Evolutionary conservation across 192 early-diverging fungal species (phyloP).

Genomic region (Mortierella alpina): DNA sequence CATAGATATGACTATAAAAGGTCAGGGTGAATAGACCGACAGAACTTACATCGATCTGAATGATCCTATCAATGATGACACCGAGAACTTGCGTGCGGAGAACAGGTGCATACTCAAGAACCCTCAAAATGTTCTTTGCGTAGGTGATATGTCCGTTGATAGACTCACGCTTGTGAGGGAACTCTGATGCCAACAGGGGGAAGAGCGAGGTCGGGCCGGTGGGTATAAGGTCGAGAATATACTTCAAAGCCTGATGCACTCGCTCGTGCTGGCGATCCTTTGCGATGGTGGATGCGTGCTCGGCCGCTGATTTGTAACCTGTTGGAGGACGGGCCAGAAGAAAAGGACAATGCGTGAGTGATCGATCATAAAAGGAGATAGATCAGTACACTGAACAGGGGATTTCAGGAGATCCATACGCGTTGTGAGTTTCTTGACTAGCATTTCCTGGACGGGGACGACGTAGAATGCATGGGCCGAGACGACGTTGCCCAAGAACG

Average conservation of each 20-base stretch:
- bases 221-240: slow-evolving; percentile 76
- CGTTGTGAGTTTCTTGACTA: slow-evolving; percentile 64
- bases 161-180: slow-evolving; percentile 79
- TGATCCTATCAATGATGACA: slow-evolving; percentile 83
- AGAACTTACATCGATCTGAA: slow-evolving; percentile 86
- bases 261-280: slow-evolving; percentile 57
- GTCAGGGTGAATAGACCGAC: background rate
- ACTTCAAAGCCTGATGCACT: slow-evolving; percentile 69
- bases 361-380: background rate
- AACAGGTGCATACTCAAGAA: slow-evolving; percentile 81
- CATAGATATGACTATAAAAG: background rate
- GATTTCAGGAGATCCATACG: slow-evolving; percentile 53
- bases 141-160: slow-evolving; percentile 69
- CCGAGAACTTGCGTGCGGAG: slow-evolving; percentile 77
- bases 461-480: slow-evolving; percentile 79
- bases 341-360: background rate
- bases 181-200: slow-evolving; percentile 68
- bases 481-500: slow-evolving; percentile 78
- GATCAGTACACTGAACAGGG: background rate
- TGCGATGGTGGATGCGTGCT: background rate
- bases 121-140: slow-evolving; percentile 78
- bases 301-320: slow-evolving; percentile 19
- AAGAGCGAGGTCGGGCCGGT: slow-evolving; percentile 73
- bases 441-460: slow-evolving; percentile 65
- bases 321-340: background rate